These are phyloP conservation scores for Raddia guianensis DNA, from an alignment of 176 grass and related monocot genomes.

Conservation along the genomic window DNA sequence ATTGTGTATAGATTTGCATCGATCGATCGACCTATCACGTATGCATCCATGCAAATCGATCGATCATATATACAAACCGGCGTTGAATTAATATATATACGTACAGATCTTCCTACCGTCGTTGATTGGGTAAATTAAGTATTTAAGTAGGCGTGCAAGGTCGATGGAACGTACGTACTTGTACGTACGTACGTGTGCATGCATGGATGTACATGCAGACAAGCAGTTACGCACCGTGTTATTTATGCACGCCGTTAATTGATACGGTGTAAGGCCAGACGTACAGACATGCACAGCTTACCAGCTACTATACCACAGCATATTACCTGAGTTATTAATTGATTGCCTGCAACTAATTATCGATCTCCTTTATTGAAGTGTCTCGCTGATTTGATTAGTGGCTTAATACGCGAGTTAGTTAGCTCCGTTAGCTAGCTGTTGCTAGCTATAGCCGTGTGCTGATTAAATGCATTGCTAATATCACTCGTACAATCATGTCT, in stretches of 20 bases:
- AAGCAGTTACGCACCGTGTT: background rate
- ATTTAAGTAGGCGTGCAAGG: background rate
- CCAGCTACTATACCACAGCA: background rate
- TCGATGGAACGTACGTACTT: background rate
- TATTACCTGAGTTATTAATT: background rate
- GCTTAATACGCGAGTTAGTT: background rate
- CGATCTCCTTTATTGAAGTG: background rate
- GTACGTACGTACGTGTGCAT: too few relatives aligned
- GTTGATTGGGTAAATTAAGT: too few relatives aligned
- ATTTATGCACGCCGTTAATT: background rate
- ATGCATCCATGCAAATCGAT: background rate
- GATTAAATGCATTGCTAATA: background rate
- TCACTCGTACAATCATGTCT: background rate
- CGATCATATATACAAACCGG: background rate
- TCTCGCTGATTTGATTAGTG: background rate
- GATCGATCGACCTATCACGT: background rate
- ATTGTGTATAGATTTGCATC: background rate
- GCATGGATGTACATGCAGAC: too few relatives aligned
- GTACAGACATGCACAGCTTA: background rate
- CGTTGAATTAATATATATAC: too few relatives aligned
- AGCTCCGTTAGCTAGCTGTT: background rate
- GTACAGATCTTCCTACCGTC: too few relatives aligned
- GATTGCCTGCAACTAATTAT: background rate
- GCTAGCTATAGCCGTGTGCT: conserved; percentile 1
- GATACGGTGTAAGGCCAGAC: background rate